Percentiles rank a stretch among this genome's conserved stretches.
Conservation (phyloP, 257 asterid species). For the Mentha longifolia region DNA sequence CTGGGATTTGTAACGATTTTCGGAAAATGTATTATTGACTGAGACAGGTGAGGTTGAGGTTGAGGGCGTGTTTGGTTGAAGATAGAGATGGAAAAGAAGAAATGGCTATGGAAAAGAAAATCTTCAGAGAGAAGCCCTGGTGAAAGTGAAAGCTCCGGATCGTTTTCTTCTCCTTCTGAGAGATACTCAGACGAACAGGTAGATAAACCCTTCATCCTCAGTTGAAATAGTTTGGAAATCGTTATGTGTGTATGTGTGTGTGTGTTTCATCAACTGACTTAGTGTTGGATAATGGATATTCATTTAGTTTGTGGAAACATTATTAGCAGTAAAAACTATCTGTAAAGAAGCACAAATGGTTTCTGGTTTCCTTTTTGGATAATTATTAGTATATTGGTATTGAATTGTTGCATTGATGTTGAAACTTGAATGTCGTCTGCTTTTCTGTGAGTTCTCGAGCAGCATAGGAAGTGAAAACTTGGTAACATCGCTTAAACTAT, state of each 20-base stretch:
- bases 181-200: conserved; percentile 80
- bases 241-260: conserved; percentile 4
- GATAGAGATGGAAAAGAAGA: conserved; percentile 64
- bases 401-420: not conserved
- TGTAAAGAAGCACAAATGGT: conserved; percentile 11
- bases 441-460: not conserved
- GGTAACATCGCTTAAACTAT: not conserved
- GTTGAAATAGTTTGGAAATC: not conserved
- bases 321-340: not conserved
- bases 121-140: conserved; percentile 73
- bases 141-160: conserved; percentile 72
- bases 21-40: conserved; percentile 31
- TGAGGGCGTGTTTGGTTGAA: conserved; percentile 28
- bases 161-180: conserved; percentile 69
- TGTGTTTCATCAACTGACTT: conserved; percentile 13
- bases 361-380: not conserved
- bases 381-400: not conserved
- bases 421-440: not conserved
- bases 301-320: not conserved
- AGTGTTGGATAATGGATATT: not conserved
- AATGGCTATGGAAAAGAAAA: conserved; percentile 77
- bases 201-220: not conserved
- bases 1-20: conserved; percentile 8
- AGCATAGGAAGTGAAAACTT: not conserved
- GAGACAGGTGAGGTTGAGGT: conserved; percentile 33